Evolutionary conservation across 495 filamentous ascomycete species (phyloP).

Genomic region (Tirmania nivea): DNA sequence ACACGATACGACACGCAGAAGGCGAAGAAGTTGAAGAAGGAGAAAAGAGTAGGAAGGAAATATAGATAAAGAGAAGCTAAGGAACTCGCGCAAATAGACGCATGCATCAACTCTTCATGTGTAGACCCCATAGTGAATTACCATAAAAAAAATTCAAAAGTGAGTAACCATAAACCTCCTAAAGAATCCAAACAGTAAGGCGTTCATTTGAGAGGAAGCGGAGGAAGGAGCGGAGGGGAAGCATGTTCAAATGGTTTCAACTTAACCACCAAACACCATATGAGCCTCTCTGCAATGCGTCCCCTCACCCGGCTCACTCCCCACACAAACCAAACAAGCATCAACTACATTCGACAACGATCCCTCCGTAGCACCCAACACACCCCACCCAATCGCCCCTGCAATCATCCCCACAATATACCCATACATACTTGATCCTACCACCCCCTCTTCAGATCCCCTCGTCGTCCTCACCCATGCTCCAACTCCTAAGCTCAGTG

Average conservation of each 20-base stretch:
- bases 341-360: slow-evolving; percentile 82
- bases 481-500: slow-evolving; percentile 72
- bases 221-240: slow-evolving; percentile 45
- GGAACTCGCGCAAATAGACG: too few species aligned
- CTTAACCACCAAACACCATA: slow-evolving; percentile 27
- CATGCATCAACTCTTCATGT: too few species aligned
- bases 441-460: slow-evolving; percentile 37
- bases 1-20: slow-evolving; percentile 1
- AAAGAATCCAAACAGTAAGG: not conserved
- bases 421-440: slow-evolving; percentile 48
- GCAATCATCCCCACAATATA: slow-evolving; percentile 86
- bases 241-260: slow-evolving; percentile 44
- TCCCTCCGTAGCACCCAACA: slow-evolving; percentile 86
- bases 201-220: slow-evolving; percentile 21
- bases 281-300: slow-evolving; percentile 40
- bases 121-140: too few species aligned
- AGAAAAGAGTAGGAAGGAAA: slow-evolving; percentile 1
- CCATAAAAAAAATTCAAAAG: too few species aligned
- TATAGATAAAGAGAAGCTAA: not conserved
- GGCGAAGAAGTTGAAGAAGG: slow-evolving; percentile 1
- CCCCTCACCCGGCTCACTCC: slow-evolving; percentile 46
- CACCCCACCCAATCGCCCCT: slow-evolving; percentile 82
- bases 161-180: not conserved
- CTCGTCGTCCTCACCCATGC: slow-evolving; percentile 89
- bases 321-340: slow-evolving; percentile 81